Evolutionary conservation across 306 rosid genomes (phyloP), one percentile per base, ranked within the genome.

Genomic region (Quercus wislizeni): DNA sequence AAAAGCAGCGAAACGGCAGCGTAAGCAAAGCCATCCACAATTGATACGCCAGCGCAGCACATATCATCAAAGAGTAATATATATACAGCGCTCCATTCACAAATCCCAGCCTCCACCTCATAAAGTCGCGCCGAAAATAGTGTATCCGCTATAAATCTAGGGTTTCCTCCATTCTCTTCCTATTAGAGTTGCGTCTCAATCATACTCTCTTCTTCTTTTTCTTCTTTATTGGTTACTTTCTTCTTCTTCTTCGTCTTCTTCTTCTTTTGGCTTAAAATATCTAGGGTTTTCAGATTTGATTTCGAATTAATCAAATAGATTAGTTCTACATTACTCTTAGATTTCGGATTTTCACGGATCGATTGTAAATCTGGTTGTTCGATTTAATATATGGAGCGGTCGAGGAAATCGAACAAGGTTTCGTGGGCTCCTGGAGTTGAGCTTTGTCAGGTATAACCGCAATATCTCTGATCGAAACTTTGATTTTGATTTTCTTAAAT

Each of bases 361-460:
- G 35, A 46, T 55, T 78, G 11, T 54, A 30, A 79, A 64, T 71
- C 81, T 63, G 62, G 51, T 43, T 72, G 57, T 74, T 78, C 89
- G 91, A 85, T 86, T 88, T 76, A 89, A 83, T 79, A 86, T 73
- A 86, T 85, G 98, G 89, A 91, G 97, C 91, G 90, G 75, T 71
- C 90, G 83, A 91, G 93, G 87, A 90, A 85, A 85, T 85, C 87
- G 18, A 86, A 78, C 43, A 54, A 84, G 69, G 90, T 93, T 74
- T 89, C 97, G 72, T 91, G 97, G 97, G 92, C 95, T 86, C 72
- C 83, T 72, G 88, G 82, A 81, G 76, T 83, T 74, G 69, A 80
- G 84, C 92, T 91, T 83, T 84, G 91, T 90, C 97, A 91, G 97
- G 97, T 93, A 93, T 89, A 90, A 79, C 73, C 46, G 67, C 71